Conservation (phyloP, 768 basidiomycete genomes). For the Lactarius sp. region DNA sequence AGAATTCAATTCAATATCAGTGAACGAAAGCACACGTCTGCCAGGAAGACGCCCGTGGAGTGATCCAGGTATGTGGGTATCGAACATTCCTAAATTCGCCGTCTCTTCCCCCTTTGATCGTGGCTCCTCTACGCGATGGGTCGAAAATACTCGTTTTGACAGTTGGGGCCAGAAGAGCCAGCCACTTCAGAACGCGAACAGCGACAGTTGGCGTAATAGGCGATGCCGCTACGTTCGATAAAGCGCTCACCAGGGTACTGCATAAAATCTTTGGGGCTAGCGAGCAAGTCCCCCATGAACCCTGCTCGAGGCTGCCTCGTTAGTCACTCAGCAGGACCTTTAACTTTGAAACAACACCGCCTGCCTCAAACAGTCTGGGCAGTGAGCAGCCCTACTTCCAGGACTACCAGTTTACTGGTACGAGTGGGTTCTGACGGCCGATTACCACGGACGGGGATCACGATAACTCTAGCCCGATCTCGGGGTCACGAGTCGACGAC, state of each 20-base stretch:
- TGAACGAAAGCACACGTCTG: not conserved
- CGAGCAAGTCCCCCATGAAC: too few species aligned
- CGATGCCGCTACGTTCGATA: conserved; percentile 1
- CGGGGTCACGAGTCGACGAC: too few species aligned
- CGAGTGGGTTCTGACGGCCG: too few species aligned
- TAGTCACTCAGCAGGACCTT: too few species aligned
- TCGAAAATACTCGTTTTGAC: not conserved
- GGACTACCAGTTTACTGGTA: too few species aligned
- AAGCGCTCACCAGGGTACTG: not conserved
- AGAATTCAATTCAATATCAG: not conserved
- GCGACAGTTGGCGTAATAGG: not conserved
- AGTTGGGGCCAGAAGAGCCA: not conserved
- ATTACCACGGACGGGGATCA: too few species aligned
- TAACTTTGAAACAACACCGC: too few species aligned
- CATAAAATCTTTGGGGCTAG: too few species aligned
- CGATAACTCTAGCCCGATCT: too few species aligned
- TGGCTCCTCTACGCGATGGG: not conserved
- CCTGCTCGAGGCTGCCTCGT: too few species aligned
- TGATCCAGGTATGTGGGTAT: conserved; percentile 4
- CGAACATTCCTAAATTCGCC: not conserved
- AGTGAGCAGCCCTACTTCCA: too few species aligned
- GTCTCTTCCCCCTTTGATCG: not conserved
- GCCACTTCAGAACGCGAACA: not conserved
- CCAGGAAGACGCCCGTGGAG: not conserved
- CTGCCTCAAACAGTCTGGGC: too few species aligned